phyloP scores from a whole-genome alignment of 139 green algal species.

The Picochlorum sp. region DNA sequence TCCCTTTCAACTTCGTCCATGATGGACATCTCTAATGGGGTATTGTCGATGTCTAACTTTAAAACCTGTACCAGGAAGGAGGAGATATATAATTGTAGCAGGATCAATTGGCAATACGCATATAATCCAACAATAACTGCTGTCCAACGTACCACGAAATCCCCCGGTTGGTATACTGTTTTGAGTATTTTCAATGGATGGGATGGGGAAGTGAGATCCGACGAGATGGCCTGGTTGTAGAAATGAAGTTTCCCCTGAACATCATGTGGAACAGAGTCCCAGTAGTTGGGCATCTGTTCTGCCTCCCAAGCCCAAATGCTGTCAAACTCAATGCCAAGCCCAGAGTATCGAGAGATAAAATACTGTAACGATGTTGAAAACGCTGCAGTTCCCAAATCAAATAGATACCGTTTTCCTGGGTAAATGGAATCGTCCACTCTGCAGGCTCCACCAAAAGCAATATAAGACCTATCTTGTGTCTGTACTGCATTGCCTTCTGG shows the following conservation, averaged over 20 bases:
- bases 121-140: no score
- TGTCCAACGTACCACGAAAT: not conserved
- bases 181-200: not conserved
- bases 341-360: not conserved
- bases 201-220: not conserved
- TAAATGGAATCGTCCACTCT: not conserved
- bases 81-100: not conserved
- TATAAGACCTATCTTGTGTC: not conserved
- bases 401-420: not conserved
- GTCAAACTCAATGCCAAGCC: not conserved
- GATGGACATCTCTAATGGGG: not conserved
- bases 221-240: not conserved
- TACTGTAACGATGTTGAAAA: not conserved
- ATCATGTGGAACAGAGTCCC: not conserved
- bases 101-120: no score
- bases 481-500: not conserved
- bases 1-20: not conserved
- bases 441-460: not conserved
- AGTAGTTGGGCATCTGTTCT: not conserved
- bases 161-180: not conserved
- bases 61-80: not conserved
- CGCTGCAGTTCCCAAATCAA: not conserved
- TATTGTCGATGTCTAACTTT: not conserved
- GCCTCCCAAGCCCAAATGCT: constrained; percentile 1
- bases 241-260: not conserved